A percentile compares a stretch with the other conserved stretches of the same genome.
Evolutionary conservation across 352 stramenopile genomes (phyloP).

Genomic region (Phytophthora brassicae): DNA sequence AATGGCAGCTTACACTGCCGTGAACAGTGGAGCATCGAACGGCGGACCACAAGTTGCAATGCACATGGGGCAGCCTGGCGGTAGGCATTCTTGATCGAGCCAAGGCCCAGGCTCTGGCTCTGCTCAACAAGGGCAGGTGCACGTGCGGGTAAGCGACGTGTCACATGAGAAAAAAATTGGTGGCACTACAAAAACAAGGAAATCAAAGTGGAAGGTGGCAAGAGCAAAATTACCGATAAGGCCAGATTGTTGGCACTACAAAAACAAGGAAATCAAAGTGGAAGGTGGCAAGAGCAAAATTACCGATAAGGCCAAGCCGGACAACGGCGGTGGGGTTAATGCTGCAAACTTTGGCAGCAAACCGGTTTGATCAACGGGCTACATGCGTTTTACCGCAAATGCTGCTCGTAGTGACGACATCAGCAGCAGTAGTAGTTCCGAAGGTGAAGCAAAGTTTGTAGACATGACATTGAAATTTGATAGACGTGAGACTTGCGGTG

Average conservation of each 20-base stretch:
- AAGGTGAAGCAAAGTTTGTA: not conserved
- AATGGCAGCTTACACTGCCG: not conserved
- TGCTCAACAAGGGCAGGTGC: not conserved
- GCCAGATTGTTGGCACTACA: not conserved
- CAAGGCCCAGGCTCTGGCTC: not conserved
- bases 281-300: not conserved
- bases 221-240: constrained; percentile 1
- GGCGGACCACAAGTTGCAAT: not conserved
- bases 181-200: not conserved
- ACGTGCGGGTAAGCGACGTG: not conserved
- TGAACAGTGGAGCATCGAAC: not conserved
- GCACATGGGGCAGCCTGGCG: not conserved
- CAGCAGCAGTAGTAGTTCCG: constrained; percentile 7
- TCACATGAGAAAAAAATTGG: not conserved
- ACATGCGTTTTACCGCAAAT: constrained; percentile 4
- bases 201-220: not conserved
- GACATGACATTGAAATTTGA: not conserved
- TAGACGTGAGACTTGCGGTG: not conserved
- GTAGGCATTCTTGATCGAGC: not conserved
- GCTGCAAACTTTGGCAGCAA: not conserved
- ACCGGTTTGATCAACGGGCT: not conserved
- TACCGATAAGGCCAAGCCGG: constrained; percentile 2
- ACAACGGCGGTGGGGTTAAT: not conserved
- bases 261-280: not conserved
- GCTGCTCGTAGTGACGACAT: not conserved